Evolutionary conservation across 75 land plant genomes (phyloP).

Genomic region (Cryptomeria japonica): DNA sequence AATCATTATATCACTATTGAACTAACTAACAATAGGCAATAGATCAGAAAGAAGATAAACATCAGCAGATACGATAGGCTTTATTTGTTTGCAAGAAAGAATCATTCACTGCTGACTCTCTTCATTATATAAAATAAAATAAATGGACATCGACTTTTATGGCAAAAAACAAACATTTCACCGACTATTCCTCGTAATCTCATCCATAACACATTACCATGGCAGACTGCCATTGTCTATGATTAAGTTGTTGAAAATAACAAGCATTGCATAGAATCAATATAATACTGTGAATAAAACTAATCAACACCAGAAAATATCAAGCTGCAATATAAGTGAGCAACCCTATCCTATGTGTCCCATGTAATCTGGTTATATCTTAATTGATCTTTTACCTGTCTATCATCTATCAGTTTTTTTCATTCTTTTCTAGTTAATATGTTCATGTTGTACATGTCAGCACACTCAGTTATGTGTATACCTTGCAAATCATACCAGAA

Average conservation of each 20-base stretch:
- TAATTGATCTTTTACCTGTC: too few relatives aligned
- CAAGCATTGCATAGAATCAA: background rate
- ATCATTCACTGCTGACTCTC: background rate
- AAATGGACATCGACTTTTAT: background rate
- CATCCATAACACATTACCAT: background rate
- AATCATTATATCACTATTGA: background rate
- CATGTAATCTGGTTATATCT: too few relatives aligned
- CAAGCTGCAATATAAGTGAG: background rate
- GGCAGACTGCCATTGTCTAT: background rate
- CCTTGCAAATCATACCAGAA: too few relatives aligned
- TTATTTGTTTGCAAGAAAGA: background rate
- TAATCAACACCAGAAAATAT: background rate
- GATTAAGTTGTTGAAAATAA: background rate
- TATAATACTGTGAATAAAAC: background rate
- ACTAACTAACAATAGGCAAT: background rate
- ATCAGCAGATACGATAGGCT: background rate
- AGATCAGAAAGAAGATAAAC: background rate
- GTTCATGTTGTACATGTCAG: too few relatives aligned
- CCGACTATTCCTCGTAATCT: background rate
- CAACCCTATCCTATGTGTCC: too few relatives aligned
- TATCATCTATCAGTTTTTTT: too few relatives aligned
- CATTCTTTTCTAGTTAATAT: too few relatives aligned
- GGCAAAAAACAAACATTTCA: background rate
- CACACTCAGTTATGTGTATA: too few relatives aligned
- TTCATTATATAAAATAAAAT: background rate